Conservation (phyloP, 139 green algal species). For the Zygnema circumcarinatum region DNA sequence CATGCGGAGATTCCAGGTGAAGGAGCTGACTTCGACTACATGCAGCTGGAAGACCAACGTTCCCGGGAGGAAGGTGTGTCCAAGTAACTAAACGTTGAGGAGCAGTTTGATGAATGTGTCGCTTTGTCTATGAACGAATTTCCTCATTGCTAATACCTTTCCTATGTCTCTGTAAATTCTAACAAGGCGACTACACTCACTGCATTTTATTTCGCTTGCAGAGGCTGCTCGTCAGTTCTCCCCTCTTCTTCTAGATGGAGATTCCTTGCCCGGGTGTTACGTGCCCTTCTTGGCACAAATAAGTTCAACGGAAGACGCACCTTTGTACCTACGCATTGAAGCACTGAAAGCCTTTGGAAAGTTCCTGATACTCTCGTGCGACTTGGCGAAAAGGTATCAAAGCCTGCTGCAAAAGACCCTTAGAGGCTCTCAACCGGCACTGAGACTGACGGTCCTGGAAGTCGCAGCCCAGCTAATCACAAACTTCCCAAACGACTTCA, state of each 20-base stretch:
- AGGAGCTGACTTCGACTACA: not conserved
- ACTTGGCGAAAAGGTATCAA: not conserved
- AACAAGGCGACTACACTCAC: too few relatives aligned
- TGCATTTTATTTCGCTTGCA: too few relatives aligned
- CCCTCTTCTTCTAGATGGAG: not conserved
- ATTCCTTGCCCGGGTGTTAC: not conserved
- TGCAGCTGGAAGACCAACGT: not conserved
- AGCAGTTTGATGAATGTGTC: too few relatives aligned
- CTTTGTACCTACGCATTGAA: not conserved
- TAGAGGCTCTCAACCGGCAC: not conserved
- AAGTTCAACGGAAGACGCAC: not conserved
- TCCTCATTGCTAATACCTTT: too few relatives aligned
- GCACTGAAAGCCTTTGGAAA: not conserved
- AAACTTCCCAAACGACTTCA: not conserved
- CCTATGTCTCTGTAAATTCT: too few relatives aligned
- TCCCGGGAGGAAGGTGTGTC: not conserved
- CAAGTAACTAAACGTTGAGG: not conserved
- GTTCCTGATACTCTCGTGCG: not conserved
- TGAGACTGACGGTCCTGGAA: not conserved
- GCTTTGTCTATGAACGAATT: too few relatives aligned
- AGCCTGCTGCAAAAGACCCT: not conserved
- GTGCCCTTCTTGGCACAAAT: not conserved
- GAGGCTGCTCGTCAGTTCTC: not conserved
- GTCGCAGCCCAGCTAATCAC: not conserved
- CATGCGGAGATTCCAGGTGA: not conserved